phyloP scores from a whole-genome alignment of 2,329 filamentous ascomycete genomes.

The Tolypocladium ophioglossoides region DNA sequence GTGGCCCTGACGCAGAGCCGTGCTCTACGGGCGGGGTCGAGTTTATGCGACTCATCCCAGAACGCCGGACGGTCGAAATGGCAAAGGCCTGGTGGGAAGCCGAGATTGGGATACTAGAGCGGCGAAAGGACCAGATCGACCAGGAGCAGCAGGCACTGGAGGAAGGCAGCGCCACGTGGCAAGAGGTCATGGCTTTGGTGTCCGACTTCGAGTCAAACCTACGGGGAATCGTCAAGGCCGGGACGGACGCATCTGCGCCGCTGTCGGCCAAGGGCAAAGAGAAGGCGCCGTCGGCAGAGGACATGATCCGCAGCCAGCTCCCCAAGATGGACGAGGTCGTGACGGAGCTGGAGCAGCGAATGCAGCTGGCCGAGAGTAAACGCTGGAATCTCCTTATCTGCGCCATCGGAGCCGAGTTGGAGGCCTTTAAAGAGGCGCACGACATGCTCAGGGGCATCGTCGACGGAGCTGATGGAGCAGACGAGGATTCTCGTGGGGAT shows the following conservation, averaged over 20 bases:
- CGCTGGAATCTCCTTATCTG: constrained; percentile 68
- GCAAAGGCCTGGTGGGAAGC: constrained; percentile 60
- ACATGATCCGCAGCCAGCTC: constrained; percentile 35
- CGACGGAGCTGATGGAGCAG: not conserved
- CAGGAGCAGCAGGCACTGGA: constrained; percentile 55
- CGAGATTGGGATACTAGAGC: constrained; percentile 46
- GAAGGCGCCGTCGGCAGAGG: constrained; percentile 19
- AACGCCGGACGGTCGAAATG: constrained; percentile 59
- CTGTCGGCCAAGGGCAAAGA: constrained; percentile 18
- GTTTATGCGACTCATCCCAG: constrained; percentile 50
- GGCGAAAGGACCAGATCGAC: constrained; percentile 44
- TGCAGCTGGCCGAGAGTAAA: constrained; percentile 45
- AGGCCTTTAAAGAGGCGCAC: constrained; percentile 53
- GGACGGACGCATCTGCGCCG: constrained; percentile 6
- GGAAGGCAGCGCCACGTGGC: constrained; percentile 58
- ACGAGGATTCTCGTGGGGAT: constrained; percentile 3
- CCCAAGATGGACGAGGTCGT: constrained; percentile 47
- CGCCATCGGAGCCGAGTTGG: constrained; percentile 63
- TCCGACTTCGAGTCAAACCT: constrained; percentile 55
- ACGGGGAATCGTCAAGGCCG: constrained; percentile 38
- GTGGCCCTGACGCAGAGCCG: constrained; percentile 6
- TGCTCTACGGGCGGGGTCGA: constrained; percentile 31
- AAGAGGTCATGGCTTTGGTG: constrained; percentile 47
- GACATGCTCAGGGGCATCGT: constrained; percentile 35
- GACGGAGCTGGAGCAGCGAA: constrained; percentile 39